A percentile compares a stretch with the other conserved stretches of the same genome.
Conservation (phyloP, 306 rosid genomes). For the Cicer pinnatifidum region DNA sequence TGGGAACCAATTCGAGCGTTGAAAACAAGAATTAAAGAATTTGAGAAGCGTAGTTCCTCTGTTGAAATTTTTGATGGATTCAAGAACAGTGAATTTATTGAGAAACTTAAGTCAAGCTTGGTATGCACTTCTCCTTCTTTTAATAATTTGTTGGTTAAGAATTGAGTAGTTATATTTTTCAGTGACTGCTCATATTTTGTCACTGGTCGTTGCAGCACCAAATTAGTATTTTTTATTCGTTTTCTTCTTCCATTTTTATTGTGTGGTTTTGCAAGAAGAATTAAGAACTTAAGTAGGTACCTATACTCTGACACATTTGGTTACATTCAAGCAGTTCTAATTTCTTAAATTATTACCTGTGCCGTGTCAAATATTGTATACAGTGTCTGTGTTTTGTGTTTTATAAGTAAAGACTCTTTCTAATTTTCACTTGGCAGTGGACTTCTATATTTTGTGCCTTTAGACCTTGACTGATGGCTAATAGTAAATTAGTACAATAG, state of each 20-base stretch:
- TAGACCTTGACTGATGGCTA: constrained; percentile 21
- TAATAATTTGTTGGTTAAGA: not conserved
- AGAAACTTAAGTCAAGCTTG: constrained; percentile 86
- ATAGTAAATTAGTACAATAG: constrained; percentile 4
- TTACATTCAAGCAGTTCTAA: no score
- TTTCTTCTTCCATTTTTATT: no score
- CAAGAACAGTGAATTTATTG: constrained; percentile 80
- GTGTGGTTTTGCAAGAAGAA: not conserved
- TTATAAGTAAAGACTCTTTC: not conserved
- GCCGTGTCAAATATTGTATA: no score
- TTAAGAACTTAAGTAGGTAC: constrained; percentile 12
- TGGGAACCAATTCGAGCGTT: constrained; percentile 94
- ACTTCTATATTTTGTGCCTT: not conserved
- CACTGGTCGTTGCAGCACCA: not conserved
- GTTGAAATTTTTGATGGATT: constrained; percentile 68
- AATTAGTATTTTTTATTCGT: not conserved
- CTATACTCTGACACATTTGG: no score
- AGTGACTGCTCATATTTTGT: not conserved
- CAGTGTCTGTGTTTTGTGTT: not conserved
- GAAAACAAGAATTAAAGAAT: constrained; percentile 80
- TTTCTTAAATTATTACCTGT: no score
- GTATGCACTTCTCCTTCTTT: constrained; percentile 44
- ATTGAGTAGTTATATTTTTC: constrained; percentile 17
- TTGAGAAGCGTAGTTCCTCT: constrained; percentile 78
- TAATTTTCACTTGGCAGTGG: not conserved